Percentiles rank a stretch among this genome's conserved stretches.
These are phyloP conservation scores for Pythium vanterpoolii DNA, from an alignment of 352 stramenopile genomes.

Conservation along the genomic window DNA sequence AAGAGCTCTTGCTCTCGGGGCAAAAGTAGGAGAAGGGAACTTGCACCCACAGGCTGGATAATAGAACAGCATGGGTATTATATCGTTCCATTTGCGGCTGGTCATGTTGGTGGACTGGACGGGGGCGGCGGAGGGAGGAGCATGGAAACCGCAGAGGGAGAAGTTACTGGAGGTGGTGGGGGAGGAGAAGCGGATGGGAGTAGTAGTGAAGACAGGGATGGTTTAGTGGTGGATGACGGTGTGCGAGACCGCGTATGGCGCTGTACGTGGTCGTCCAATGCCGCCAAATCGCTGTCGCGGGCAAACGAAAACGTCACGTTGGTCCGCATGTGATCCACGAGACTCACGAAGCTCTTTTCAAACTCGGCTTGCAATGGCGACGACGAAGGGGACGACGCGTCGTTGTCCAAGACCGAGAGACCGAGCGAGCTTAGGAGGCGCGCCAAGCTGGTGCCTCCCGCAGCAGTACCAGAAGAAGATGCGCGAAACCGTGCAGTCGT, in stretches of 20 bases:
- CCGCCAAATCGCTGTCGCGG: conserved; percentile 20
- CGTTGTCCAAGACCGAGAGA: conserved; percentile 10
- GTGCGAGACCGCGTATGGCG: neutral
- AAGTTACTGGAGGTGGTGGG: neutral
- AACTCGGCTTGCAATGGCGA: conserved; percentile 72
- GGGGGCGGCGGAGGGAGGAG: neutral
- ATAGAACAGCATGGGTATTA: neutral
- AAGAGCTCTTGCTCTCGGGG: conserved; percentile 92
- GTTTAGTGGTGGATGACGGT: neutral
- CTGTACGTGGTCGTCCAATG: conserved; percentile 33
- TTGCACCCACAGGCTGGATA: too few relatives aligned
- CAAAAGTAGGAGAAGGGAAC: conserved; percentile 13
- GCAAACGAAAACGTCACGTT: conserved; percentile 35
- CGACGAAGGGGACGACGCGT: conserved; percentile 28
- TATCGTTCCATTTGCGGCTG: neutral
- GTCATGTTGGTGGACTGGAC: neutral
- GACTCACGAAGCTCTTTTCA: conserved; percentile 54
- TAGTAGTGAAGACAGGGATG: neutral
- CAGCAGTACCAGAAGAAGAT: neutral
- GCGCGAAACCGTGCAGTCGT: neutral
- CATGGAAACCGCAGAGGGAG: neutral
- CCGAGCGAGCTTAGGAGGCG: neutral
- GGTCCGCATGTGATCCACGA: conserved; percentile 40
- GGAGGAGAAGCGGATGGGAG: neutral
- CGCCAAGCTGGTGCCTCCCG: neutral